Conservation (phyloP, 768 basidiomycete species). For the Tricholoma flavovirens region DNA sequence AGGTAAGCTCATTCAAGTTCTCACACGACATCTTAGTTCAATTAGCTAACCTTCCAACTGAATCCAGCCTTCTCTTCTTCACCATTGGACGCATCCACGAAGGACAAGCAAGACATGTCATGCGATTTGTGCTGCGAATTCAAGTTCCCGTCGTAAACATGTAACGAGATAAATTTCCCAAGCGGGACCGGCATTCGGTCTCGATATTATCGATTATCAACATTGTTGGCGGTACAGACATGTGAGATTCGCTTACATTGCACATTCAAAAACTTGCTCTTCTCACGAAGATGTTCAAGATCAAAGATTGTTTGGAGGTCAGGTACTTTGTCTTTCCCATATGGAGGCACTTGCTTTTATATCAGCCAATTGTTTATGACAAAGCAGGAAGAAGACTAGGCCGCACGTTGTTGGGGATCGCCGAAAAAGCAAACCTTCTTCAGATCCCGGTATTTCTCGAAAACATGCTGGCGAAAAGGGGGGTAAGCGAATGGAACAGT, state of each 20-base stretch:
- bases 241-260: constrained; percentile 33
- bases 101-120: constrained; percentile 32
- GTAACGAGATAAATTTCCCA: constrained; percentile 43
- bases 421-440: constrained; percentile 48
- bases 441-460: constrained; percentile 33
- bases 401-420: constrained; percentile 47
- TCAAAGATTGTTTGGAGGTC: constrained; percentile 43
- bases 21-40: neutral
- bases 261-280: constrained; percentile 36
- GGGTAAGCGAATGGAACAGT: neutral
- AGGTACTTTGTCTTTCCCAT: constrained; percentile 35
- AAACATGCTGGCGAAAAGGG: constrained; percentile 32
- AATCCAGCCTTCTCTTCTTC: constrained; percentile 30
- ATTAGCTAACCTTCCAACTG: constrained; percentile 38
- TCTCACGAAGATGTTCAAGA: constrained; percentile 29
- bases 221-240: neutral
- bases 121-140: constrained; percentile 31
- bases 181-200: constrained; percentile 48
- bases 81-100: constrained; percentile 37
- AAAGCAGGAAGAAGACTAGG: neutral
- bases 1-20: neutral
- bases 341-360: constrained; percentile 41
- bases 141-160: constrained; percentile 37
- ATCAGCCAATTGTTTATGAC: neutral
- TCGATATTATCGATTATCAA: constrained; percentile 13